Evolutionary conservation across 2,329 filamentous ascomycete species (phyloP).

Genomic region (Pestalotiopsis sp.): DNA sequence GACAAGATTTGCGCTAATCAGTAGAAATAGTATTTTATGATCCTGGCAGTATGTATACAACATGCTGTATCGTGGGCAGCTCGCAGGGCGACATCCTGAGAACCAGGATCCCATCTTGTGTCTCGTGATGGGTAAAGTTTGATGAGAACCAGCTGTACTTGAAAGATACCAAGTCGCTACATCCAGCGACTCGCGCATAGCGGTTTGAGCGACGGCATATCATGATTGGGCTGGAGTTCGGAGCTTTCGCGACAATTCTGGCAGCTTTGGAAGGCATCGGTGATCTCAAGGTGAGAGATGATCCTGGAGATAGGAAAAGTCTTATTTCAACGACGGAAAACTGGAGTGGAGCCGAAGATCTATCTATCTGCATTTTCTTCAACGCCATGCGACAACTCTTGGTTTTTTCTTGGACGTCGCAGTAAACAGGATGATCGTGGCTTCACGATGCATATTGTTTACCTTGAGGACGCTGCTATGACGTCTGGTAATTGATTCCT

Average conservation of each 20-base stretch:
- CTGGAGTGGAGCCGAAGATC: background rate
- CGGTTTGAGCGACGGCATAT: background rate
- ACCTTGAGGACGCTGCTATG: background rate
- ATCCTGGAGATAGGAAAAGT: background rate
- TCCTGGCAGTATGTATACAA: background rate
- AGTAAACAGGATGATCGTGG: background rate
- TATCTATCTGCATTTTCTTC: background rate
- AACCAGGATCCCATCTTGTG: background rate
- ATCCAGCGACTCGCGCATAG: background rate
- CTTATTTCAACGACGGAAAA: background rate
- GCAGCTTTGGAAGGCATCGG: background rate
- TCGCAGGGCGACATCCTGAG: background rate
- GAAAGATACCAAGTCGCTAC: background rate
- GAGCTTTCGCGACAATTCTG: background rate
- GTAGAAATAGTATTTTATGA: background rate
- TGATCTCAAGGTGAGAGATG: background rate
- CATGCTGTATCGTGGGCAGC: background rate
- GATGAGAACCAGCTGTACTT: background rate
- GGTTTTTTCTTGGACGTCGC: background rate
- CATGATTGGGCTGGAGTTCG: background rate
- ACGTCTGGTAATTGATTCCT: background rate
- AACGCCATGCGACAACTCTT: background rate
- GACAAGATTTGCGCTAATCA: background rate
- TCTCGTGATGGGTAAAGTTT: background rate
- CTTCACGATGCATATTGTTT: background rate